Conservation (phyloP, 192 early-diverging fungal genomes). For the Mortierella antarctica region DNA sequence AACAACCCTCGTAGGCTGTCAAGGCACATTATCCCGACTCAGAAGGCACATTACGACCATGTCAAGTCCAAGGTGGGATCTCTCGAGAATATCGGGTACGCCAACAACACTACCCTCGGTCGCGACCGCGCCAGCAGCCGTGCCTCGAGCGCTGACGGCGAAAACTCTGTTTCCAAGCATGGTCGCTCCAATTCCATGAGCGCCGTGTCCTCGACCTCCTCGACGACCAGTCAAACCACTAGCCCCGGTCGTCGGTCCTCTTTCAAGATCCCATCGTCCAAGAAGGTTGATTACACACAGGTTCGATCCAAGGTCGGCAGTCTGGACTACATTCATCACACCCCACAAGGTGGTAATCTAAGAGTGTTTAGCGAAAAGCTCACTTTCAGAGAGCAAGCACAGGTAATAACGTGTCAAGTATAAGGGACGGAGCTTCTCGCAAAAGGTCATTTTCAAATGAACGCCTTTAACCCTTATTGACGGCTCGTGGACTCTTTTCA, state of each 20-base stretch:
- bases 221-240: slow-evolving; percentile 4
- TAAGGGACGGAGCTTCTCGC: background rate
- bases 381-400: slow-evolving; percentile 33
- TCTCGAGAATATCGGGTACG: slow-evolving; percentile 49
- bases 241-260: slow-evolving; percentile 15
- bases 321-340: slow-evolving; percentile 58
- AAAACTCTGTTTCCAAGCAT: background rate
- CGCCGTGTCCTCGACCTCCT: slow-evolving; percentile 26
- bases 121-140: slow-evolving; percentile 21
- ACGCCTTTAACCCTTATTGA: background rate
- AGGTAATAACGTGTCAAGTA: slow-evolving; percentile 13
- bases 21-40: slow-evolving; percentile 48
- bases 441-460: slow-evolving; percentile 10
- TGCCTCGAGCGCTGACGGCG: slow-evolving; percentile 11
- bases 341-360: slow-evolving; percentile 54
- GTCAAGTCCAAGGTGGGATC: slow-evolving; percentile 57
- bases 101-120: too few species aligned
- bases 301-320: slow-evolving; percentile 56
- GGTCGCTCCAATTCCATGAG: slow-evolving; percentile 19
- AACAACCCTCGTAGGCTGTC: slow-evolving; percentile 25
- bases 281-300: slow-evolving; percentile 51
- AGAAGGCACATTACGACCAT: slow-evolving; percentile 25
- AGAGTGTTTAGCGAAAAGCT: slow-evolving; percentile 51
- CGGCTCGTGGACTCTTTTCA: background rate
- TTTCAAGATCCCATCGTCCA: slow-evolving; percentile 44